phyloP scores from a whole-genome alignment of 2,329 filamentous ascomycete species.

The Trichophyton mentagrophytes region DNA sequence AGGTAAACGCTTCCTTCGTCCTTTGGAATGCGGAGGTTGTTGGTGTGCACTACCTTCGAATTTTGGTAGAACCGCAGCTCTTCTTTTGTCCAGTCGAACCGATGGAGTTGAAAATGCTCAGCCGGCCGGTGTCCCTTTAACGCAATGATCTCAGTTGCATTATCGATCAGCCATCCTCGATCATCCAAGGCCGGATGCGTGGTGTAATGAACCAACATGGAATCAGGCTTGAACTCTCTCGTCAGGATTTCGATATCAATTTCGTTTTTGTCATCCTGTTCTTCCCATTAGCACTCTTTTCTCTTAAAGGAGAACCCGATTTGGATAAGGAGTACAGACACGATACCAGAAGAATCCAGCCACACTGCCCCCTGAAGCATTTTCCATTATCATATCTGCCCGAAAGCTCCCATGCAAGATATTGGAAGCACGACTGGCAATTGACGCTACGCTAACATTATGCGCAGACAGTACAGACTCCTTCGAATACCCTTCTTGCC shows the following conservation, averaged over 20 bases:
- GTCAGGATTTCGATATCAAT: conserved; percentile 21
- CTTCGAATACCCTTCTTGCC: conserved; percentile 17
- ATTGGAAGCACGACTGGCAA: conserved; percentile 16
- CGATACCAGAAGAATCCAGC: conserved; percentile 23
- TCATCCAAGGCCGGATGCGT: conserved; percentile 18
- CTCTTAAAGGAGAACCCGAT: neutral
- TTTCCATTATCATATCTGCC: conserved; percentile 17
- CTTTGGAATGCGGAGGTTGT: conserved; percentile 13
- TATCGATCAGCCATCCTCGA: conserved; percentile 13
- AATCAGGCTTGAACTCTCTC: conserved; percentile 15
- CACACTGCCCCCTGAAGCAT: conserved; percentile 18
- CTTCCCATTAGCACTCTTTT: neutral
- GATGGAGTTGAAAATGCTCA: conserved; percentile 17
- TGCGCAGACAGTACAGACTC: conserved; percentile 11
- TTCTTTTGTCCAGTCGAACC: conserved; percentile 18
- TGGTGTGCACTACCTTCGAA: conserved; percentile 14
- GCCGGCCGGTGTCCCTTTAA: conserved; percentile 10
- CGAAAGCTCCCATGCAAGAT: conserved; percentile 20
- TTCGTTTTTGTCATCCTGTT: conserved; percentile 19
- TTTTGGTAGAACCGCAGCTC: conserved; percentile 19
- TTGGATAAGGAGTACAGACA: conserved; percentile 12
- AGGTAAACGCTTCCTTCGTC: conserved; percentile 17
- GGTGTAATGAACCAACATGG: conserved; percentile 20
- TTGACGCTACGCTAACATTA: conserved; percentile 19
- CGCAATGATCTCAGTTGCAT: conserved; percentile 17